Evolutionary conservation across 1,284 basidiomycete genomes (phyloP), one percentile per base, ranked within the genome.

Genomic region (Trametes versicolor): DNA sequence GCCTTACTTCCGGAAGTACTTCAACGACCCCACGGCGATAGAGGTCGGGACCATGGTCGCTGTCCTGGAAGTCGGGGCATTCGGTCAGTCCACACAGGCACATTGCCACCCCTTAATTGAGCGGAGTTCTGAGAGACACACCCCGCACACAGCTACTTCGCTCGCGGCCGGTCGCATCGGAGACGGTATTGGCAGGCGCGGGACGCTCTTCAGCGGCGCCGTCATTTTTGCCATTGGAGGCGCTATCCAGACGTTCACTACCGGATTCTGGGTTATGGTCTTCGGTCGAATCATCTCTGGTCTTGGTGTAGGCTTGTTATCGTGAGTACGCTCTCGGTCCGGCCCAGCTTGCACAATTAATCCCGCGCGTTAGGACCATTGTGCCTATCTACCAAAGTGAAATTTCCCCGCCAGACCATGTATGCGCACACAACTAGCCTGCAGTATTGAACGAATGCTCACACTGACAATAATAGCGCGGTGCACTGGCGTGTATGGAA

Each of bases 371-470:
- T 73, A 95, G 95, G 59, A 98, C 97, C 65, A 96, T 98, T 68
- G 97, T 99, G 25, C 97, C 97, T 7, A 98, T 98, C 66, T 99
- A 98, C 77, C 97, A 98, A 80, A 94, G 93, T 71, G 97, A 99
- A 82, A 95, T 99, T 57, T 97, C 95, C 2, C 96, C 97, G 17
- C 94, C 97, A 2, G 88, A 95, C 74, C 95, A 98, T 81, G 94
- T 94, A 75, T 61, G 92, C 80, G 12, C 12, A 34, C 10, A 47
- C 39, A 29, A 27, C 29, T 25, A 6, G 41, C 34, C 39, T 56
- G 48, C 21, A 60, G 19, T 12, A 34, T 54, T 54, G 51, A 64
- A 21, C 47, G 65, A 58, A 62, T 58, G 73, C 68, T 71, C 23
- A 61, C 32, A 23, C n/a, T 23, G 39, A 1, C 51, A 53, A 19